A percentile compares a stretch with the other conserved stretches of the same genome.
Evolutionary conservation across 805 yeast species (phyloP).

Genomic region (Vanderwaltozyma tropicalis): DNA sequence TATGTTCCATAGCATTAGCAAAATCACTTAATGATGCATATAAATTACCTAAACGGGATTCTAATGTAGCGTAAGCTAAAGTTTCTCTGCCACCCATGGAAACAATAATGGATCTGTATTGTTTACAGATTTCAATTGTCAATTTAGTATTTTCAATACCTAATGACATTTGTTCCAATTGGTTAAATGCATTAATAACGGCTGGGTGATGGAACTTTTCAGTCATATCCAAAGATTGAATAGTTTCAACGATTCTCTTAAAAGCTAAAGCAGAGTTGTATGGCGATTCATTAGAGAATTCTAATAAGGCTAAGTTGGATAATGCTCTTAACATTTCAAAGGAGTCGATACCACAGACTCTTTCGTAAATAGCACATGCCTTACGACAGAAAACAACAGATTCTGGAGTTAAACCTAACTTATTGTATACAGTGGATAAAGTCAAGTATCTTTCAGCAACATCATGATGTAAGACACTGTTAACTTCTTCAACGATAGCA

Average conservation of each 20-base stretch:
- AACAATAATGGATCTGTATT: conserved; percentile 42
- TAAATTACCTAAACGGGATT: conserved; percentile 59
- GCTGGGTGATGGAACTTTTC: conserved; percentile 55
- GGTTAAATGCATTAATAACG: conserved; percentile 42
- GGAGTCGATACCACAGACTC: conserved; percentile 73
- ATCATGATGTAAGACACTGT: conserved; percentile 70
- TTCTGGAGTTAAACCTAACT: conserved; percentile 42
- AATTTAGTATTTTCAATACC: conserved; percentile 46
- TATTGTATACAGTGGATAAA: conserved; percentile 58
- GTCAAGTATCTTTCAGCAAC: conserved; percentile 61
- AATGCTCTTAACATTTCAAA: conserved; percentile 62
- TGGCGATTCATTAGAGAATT: conserved; percentile 47
- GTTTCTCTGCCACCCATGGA: conserved; percentile 47
- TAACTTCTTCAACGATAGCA: conserved; percentile 67
- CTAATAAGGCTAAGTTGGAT: conserved; percentile 65
- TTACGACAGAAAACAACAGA: conserved; percentile 59
- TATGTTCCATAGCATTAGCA: conserved; percentile 45
- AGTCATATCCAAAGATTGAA: conserved; percentile 38
- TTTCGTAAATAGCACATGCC: conserved; percentile 65
- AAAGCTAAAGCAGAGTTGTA: conserved; percentile 53
- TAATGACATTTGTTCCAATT: conserved; percentile 44
- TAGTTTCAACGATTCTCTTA: conserved; percentile 44
- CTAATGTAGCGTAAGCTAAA: conserved; percentile 52
- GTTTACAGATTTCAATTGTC: conserved; percentile 44
- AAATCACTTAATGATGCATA: conserved; percentile 43